Percentiles rank a stretch among this genome's conserved stretches.
These are phyloP conservation scores for Cylindrotheca closterium DNA, from an alignment of 108 stramenopile genomes.

Conservation along the genomic window DNA sequence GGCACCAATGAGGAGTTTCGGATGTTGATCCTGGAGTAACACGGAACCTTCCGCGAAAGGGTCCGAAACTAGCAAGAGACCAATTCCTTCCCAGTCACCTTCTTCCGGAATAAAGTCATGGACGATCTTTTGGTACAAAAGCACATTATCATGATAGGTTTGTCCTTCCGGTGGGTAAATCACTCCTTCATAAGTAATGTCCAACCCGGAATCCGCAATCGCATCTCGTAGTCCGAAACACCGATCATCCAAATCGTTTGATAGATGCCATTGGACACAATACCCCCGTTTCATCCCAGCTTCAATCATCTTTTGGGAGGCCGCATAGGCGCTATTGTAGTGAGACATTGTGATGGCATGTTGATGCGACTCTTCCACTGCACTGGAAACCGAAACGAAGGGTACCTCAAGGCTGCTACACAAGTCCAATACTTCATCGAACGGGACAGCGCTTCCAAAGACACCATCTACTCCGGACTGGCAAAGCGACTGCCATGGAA, in stretches of 20 bases:
- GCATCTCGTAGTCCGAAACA: slow-evolving; percentile 25
- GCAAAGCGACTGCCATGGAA: no score
- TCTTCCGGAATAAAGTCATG: slow-evolving; percentile 14
- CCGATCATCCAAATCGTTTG: slow-evolving; percentile 16
- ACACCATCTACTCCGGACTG: slow-evolving; percentile 36
- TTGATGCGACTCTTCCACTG: slow-evolving; percentile 4
- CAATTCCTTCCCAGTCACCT: slow-evolving; percentile 23
- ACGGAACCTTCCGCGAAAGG: not conserved
- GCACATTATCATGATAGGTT: not conserved
- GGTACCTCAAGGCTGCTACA: slow-evolving; percentile 13
- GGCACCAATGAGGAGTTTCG: slow-evolving; percentile 14
- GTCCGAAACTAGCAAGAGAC: slow-evolving; percentile 7
- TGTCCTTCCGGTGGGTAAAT: slow-evolving; percentile 4
- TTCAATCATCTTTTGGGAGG: not conserved
- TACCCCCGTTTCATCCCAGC: slow-evolving; percentile 1
- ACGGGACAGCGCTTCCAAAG: no score
- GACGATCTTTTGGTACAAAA: slow-evolving; percentile 2
- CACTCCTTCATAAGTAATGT: not conserved
- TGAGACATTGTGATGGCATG: slow-evolving; percentile 14
- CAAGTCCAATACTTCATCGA: no score
- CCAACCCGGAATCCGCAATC: no score
- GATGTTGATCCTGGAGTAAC: not conserved
- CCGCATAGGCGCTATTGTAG: slow-evolving; percentile 8
- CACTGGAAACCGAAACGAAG: slow-evolving; percentile 12
- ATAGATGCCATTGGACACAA: slow-evolving; percentile 20